Evolutionary conservation across 2,329 filamentous ascomycete species (phyloP).

Genomic region (Phialocephala subalpina): DNA sequence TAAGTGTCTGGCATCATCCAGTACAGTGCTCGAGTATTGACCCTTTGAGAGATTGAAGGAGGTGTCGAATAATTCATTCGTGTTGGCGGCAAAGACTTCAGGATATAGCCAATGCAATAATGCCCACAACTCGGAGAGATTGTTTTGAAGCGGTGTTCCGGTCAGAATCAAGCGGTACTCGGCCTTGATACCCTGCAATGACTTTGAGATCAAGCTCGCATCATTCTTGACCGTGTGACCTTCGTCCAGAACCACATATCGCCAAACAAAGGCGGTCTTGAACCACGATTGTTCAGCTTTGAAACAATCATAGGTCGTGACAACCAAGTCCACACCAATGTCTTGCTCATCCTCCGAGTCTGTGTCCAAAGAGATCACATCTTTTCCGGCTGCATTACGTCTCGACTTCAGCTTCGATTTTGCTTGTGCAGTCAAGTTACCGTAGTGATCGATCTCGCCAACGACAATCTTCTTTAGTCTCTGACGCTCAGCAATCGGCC

Average conservation of each 20-base stretch:
- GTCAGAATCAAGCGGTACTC: conserved; percentile 47
- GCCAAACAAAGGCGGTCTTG: conserved; percentile 58
- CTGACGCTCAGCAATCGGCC: conserved; percentile 50
- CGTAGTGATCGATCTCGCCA: conserved; percentile 54
- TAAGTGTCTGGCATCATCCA: conserved; percentile 59
- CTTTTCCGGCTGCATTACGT: conserved; percentile 31
- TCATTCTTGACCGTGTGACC: conserved; percentile 59
- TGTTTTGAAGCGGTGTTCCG: conserved; percentile 65
- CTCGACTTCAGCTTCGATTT: conserved; percentile 38
- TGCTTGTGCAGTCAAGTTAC: conserved; percentile 45
- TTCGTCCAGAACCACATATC: conserved; percentile 61
- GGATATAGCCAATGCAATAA: conserved; percentile 65
- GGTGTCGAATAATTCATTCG: conserved; percentile 57
- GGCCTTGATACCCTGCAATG: conserved; percentile 44
- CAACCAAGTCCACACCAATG: conserved; percentile 50
- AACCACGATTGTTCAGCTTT: conserved; percentile 56
- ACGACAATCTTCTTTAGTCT: conserved; percentile 55
- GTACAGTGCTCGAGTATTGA: conserved; percentile 58
- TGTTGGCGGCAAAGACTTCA: conserved; percentile 62
- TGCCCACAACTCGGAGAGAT: conserved; percentile 64
- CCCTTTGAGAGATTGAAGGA: conserved; percentile 65
- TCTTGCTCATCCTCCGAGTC: conserved; percentile 42
- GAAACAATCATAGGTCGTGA: conserved; percentile 60
- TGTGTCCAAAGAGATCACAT: conserved; percentile 35
- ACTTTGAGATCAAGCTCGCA: conserved; percentile 41